Evolutionary conservation across 2,329 filamentous ascomycete species (phyloP), one percentile per base, ranked within the genome.

Genomic region (Claviceps pazoutovae): DNA sequence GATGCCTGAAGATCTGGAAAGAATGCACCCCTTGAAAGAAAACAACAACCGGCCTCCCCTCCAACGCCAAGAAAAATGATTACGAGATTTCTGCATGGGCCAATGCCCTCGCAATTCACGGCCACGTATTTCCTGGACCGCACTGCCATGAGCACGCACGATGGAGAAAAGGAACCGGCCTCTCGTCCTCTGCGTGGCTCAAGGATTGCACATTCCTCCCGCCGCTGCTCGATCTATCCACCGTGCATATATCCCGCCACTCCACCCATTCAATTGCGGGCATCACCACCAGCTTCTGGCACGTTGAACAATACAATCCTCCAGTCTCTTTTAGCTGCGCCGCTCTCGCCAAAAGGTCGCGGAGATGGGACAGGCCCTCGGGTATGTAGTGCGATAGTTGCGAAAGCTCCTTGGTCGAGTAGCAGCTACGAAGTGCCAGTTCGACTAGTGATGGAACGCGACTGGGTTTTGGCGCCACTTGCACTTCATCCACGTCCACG

Each of bases 251-350:
- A 53, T 75, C 70, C 62, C 75, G 79, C 76, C 80, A 84, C 59
- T 84, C 81, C 7, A 84, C 64, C 80, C 81, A 84, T 58, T 80
- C 72, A 0, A 74, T 68, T 3, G 72, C 64, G 2, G 80, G 75
- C 21, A 76, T 66, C 6, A 80, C 65, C 4, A 76, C 71, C 8
- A 61, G 60, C 30, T 71, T 70, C 23, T 63, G 57, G 58, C 81
- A 84, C 0, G 71, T 65, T 1, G 75, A 74, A 57, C 81, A 84
- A 2, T 60, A 59, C 30, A 73, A 58, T 1, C 74, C 74, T 4
- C 79, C 79, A 0, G 63, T 64, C 39, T 75, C 68, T 39, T 71
- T 71, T 54, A 74, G 70, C 4, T 58, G 55, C 0, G 62, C 58
- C 3, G 73, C 68, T 11, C 65, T 65, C 8, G 66, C 63, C 0